Percentiles rank a stretch among this genome's conserved stretches.
Evolutionary conservation across 768 basidiomycete genomes (phyloP).

Genomic region (Boletus reticulatus): DNA sequence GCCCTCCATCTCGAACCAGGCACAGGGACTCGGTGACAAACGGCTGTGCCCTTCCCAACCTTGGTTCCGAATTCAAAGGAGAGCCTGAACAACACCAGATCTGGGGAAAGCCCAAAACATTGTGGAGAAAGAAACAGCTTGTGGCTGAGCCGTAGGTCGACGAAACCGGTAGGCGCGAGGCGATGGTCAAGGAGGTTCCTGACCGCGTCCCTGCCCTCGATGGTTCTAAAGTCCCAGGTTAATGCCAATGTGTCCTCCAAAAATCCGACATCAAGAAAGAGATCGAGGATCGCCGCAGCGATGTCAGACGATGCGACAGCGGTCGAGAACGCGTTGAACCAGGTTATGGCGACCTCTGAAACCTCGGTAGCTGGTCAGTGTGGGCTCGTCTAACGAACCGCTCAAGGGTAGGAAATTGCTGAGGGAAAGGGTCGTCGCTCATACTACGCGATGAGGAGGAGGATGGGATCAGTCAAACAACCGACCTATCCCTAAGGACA

Average conservation of each 20-base stretch:
- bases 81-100: too few relatives aligned
- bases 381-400: constrained; percentile 20
- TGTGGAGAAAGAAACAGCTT: too few relatives aligned
- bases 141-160: too few relatives aligned
- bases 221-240: constrained; percentile 55
- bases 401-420: constrained; percentile 29
- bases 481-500: too few relatives aligned
- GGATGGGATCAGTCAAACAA: too few relatives aligned
- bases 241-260: constrained; percentile 55
- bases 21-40: constrained; percentile 51
- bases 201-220: constrained; percentile 40
- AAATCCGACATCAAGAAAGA: constrained; percentile 30
- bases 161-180: constrained; percentile 16
- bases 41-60: constrained; percentile 48
- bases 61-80: constrained; percentile 29
- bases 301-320: constrained; percentile 18
- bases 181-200: constrained; percentile 37
- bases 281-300: constrained; percentile 13
- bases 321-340: constrained; percentile 24
- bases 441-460: constrained; percentile 2
- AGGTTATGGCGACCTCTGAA: constrained; percentile 17
- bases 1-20: constrained; percentile 53
- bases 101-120: too few relatives aligned
- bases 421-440: constrained; percentile 20
- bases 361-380: constrained; percentile 9